Evolutionary conservation across 495 filamentous ascomycete genomes (phyloP).

Genomic region (Aspergillus indologenus): DNA sequence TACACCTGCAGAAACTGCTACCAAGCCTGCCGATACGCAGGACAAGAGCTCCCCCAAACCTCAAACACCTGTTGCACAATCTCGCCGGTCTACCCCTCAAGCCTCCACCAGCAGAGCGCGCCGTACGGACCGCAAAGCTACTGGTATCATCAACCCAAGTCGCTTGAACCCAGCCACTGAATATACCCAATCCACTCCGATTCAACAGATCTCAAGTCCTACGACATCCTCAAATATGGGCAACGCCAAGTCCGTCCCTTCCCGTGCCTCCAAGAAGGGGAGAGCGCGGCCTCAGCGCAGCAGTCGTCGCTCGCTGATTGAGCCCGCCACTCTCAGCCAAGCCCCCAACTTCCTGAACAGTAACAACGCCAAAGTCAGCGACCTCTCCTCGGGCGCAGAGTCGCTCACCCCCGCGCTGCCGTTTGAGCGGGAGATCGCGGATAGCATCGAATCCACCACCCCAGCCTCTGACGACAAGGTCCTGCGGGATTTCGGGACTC

Average conservation of each 20-base stretch:
- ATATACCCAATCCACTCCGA: background rate
- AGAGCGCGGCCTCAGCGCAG: background rate
- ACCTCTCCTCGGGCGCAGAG: background rate
- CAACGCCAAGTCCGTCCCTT: background rate
- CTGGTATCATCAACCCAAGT: background rate
- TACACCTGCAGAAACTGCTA: background rate
- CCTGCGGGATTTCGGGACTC: background rate
- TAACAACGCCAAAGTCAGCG: background rate
- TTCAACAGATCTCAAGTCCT: background rate
- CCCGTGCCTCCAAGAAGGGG: background rate
- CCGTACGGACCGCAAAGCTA: constrained; percentile 15
- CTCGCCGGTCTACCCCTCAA: constrained; percentile 7
- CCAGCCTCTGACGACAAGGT: background rate
- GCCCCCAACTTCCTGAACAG: background rate
- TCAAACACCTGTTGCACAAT: constrained; percentile 9
- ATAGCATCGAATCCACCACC: background rate
- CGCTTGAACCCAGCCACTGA: background rate
- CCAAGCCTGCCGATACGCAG: constrained; percentile 3
- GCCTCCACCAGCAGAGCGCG: constrained; percentile 12
- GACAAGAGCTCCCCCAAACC: background rate
- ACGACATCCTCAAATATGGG: background rate
- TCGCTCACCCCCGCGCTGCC: background rate
- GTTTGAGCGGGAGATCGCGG: background rate
- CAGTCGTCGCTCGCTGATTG: background rate
- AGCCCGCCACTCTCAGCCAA: background rate